These are phyloP conservation scores for Fusarium sp. DNA, from an alignment of 2,329 filamentous ascomycete species.

Conservation along the genomic window DNA sequence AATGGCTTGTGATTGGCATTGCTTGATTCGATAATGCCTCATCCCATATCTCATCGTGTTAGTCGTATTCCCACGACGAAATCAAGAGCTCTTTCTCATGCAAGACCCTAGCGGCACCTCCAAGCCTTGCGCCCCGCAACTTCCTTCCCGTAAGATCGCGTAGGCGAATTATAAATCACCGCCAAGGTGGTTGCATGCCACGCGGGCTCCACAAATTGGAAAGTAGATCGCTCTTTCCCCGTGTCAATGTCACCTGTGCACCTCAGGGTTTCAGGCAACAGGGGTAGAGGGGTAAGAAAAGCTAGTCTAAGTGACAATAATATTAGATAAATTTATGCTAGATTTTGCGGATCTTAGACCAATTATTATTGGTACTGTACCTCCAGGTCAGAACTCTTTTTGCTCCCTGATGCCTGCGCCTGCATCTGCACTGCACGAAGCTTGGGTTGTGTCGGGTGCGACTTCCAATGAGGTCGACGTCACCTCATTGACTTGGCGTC, in stretches of 20 bases:
- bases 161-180: not conserved
- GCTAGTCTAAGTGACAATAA: fast-evolving
- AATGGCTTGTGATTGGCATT: not conserved
- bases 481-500: constrained; percentile 31
- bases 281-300: not conserved
- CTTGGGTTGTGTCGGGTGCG: constrained; percentile 9
- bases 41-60: constrained; percentile 7
- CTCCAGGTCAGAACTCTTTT: not conserved
- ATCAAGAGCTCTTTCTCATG: not conserved
- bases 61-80: constrained; percentile 14
- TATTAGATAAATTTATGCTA: fast-evolving
- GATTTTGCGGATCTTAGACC: no score
- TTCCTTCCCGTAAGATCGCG: not conserved
- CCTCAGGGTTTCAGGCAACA: not conserved
- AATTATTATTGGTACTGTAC: not conserved
- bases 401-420: not conserved
- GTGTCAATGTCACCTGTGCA: constrained; percentile 25
- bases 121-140: constrained; percentile 26
- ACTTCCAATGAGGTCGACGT: constrained; percentile 19
- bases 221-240: constrained; percentile 28
- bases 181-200: constrained; percentile 11
- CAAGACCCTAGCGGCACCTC: constrained; percentile 17
- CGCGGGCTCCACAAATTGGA: constrained; percentile 11
- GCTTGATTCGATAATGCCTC: not conserved
- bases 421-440: constrained; percentile 3